phyloP scores from a whole-genome alignment of 2,329 filamentous ascomycete species.

The Chaetomiaceae sp. region DNA sequence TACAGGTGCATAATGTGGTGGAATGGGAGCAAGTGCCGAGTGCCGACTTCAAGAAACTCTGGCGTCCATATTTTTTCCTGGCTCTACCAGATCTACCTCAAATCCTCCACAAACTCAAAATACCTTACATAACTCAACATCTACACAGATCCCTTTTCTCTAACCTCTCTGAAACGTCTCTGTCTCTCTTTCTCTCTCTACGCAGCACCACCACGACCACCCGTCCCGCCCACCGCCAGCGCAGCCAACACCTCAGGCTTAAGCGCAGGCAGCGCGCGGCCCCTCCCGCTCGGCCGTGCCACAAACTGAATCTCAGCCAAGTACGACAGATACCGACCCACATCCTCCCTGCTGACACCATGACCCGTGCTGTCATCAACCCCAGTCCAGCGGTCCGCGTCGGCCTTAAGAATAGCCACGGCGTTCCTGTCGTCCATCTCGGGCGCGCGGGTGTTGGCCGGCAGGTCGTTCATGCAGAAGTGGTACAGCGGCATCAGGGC shows the following conservation, averaged over 20 bases:
- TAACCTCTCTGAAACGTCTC: not conserved
- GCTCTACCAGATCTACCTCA: not conserved
- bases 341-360: slow-evolving; percentile 56
- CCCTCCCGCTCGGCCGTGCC: slow-evolving; percentile 37
- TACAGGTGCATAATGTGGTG: too few relatives aligned
- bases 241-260: slow-evolving; percentile 28
- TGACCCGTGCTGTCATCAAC: slow-evolving; percentile 37
- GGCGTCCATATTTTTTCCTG: too few relatives aligned
- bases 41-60: too few relatives aligned
- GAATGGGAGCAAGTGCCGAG: too few relatives aligned
- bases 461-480: slow-evolving; percentile 67
- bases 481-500: slow-evolving; percentile 72
- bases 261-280: slow-evolving; percentile 31
- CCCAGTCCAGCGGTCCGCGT: slow-evolving; percentile 55
- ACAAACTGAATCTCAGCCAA: slow-evolving; percentile 61
- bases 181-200: slow-evolving; percentile 6
- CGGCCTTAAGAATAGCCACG: slow-evolving; percentile 56
- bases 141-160: slow-evolving; percentile 4
- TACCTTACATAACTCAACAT: not conserved
- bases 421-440: slow-evolving; percentile 72
- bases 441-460: slow-evolving; percentile 63
- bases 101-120: not conserved
- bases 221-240: slow-evolving; percentile 21
- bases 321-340: slow-evolving; percentile 61
- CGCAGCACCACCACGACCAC: slow-evolving; percentile 25